Base-by-base conservation (phyloP, 768 basidiomycete genomes). In the Lactarius pseudohatsudake region DNA sequence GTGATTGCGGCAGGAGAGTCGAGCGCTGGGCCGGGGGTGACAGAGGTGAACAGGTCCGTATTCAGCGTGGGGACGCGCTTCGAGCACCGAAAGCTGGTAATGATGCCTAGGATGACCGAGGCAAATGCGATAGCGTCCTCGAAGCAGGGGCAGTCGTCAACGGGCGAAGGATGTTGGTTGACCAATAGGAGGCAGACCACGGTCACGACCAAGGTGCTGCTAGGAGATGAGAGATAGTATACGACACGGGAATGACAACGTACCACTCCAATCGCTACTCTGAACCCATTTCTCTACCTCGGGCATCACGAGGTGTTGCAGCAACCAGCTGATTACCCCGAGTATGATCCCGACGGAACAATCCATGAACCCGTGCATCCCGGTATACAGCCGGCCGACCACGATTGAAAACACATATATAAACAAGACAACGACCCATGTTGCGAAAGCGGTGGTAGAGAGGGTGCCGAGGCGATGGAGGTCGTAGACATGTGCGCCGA, bases 101-200 rank as follows among this genome's bases (percentile, higher is more conserved):
- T 78, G 22, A 81, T 79, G n/a, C 96, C 96, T 41, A 90, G 79
- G 20, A 92, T 81, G 50, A 94, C 94, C 30, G 91, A 88, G n/a
- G 91, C 78, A 69, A 95, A 90, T 0, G 96, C 94, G 59, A 98
- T 96, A 3, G 96, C 93, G 73, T 98, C 96, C 74, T 97, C 96
- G 76, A 97, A 99, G 77, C 96, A 98, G 2, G 96, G 96, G 71
- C 96, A 98, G 72, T 96, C 94, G 64, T 98, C 96, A 10, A 96
- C 91, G 0, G 96, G 96, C 70, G 96, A 90, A 0, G 96, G 94
- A 73, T 96, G 94, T 67, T 91, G 86, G 73, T 94, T 89, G n/a
- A 96, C 88, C 22, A 90, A 77, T 5, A 91, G 78, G 16, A 94
- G 78, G 64, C 84, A 86, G n/a, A 90, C 67, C 0, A 87, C 82